Percentiles rank a stretch among this genome's conserved stretches.
Evolutionary conservation across 805 yeast species (phyloP).

Genomic region (Metahyphopichia silvanorum): DNA sequence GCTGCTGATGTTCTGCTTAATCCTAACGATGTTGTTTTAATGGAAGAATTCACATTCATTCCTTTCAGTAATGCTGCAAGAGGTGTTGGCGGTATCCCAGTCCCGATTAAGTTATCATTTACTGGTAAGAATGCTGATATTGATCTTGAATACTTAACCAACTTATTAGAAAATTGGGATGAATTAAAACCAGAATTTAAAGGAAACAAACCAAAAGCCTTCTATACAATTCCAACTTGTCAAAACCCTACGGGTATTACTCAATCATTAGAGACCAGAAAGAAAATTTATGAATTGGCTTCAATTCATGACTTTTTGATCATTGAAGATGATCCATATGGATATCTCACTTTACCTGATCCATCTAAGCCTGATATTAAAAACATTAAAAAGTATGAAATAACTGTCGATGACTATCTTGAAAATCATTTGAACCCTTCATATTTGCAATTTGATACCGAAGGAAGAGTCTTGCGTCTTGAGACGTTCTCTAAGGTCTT

Average conservation of each 20-base stretch:
- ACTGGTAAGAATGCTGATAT: conserved; percentile 38
- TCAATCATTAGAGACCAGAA: conserved; percentile 45
- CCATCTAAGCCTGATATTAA: conserved; percentile 32
- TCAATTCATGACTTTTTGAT: conserved; percentile 54
- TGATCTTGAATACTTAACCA: conserved; percentile 46
- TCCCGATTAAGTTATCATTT: conserved; percentile 42
- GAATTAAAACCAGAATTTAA: conserved; percentile 41
- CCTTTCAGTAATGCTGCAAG: conserved; percentile 48
- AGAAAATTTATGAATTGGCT: conserved; percentile 49
- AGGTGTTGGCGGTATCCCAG: conserved; percentile 48
- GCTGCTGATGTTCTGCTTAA: conserved; percentile 50
- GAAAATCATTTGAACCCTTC: conserved; percentile 46
- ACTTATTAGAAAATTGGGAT: conserved; percentile 59
- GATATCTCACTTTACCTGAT: conserved; percentile 50
- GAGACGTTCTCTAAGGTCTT: conserved; percentile 66
- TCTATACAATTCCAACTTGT: conserved; percentile 70
- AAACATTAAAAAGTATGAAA: conserved; percentile 16
- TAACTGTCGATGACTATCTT: conserved; percentile 44
- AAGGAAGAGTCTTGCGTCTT: conserved; percentile 58
- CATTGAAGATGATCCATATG: conserved; percentile 71
- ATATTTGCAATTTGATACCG: conserved; percentile 50
- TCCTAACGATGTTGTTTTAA: conserved; percentile 53
- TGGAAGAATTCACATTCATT: conserved; percentile 66
- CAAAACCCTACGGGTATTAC: conserved; percentile 69
- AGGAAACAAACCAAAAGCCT: conserved; percentile 48